These are phyloP conservation scores for Epichloe gansuensis DNA, from an alignment of 2,329 filamentous ascomycete species.

Conservation along the genomic window DNA sequence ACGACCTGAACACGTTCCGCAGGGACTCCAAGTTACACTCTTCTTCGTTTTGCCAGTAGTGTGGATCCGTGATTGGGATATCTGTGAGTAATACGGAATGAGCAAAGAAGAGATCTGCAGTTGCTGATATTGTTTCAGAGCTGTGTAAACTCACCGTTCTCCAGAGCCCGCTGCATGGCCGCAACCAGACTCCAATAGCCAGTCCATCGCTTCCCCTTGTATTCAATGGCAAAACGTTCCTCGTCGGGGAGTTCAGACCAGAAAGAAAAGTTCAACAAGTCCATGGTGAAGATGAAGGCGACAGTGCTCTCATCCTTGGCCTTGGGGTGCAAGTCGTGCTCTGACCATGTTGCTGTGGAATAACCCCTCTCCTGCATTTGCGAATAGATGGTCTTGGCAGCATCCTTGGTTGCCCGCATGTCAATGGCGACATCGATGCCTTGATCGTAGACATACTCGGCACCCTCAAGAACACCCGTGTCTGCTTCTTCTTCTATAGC, in stretches of 20 bases:
- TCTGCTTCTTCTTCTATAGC: constrained; percentile 48
- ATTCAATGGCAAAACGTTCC: constrained; percentile 71
- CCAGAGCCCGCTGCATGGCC: constrained; percentile 69
- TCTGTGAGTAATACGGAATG: constrained; percentile 30
- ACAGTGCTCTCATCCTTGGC: constrained; percentile 66
- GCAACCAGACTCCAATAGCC: constrained; percentile 95
- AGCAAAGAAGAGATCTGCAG: neutral
- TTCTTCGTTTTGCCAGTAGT: constrained; percentile 71
- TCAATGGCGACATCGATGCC: constrained; percentile 85
- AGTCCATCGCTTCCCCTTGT: constrained; percentile 71
- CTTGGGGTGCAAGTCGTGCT: constrained; percentile 83
- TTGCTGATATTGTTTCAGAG: neutral
- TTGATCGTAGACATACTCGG: constrained; percentile 82
- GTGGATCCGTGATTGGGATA: constrained; percentile 77
- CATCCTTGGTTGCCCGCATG: constrained; percentile 67
- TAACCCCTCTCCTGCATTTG: constrained; percentile 78
- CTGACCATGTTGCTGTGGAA: constrained; percentile 73
- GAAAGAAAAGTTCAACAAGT: constrained; percentile 92
- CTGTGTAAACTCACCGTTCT: constrained; percentile 48
- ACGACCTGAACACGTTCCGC: constrained; percentile 70
- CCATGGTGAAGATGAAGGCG: constrained; percentile 95
- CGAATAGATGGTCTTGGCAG: constrained; percentile 64
- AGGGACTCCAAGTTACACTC: constrained; percentile 65
- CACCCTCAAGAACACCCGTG: constrained; percentile 69
- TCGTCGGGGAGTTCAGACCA: constrained; percentile 65